A percentile compares a stretch with the other conserved stretches of the same genome.
phyloP scores from a whole-genome alignment of 352 stramenopile genomes.

The Thalassiosira livingstoniorum region DNA sequence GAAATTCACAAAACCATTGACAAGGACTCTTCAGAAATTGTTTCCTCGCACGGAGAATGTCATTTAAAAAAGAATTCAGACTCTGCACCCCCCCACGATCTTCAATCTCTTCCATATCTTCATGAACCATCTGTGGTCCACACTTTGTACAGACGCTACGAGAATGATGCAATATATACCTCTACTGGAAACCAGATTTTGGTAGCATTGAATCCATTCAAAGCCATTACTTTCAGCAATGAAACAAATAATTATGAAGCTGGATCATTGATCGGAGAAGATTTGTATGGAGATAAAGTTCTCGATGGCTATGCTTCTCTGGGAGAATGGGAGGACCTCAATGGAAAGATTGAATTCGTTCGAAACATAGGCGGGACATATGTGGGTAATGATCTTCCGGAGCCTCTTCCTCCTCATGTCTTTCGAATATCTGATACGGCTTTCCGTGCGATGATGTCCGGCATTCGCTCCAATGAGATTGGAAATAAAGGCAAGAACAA shows the following conservation, averaged over 20 bases:
- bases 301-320: background rate
- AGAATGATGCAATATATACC: constrained; percentile 86
- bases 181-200: constrained; percentile 85
- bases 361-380: background rate
- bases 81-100: constrained; percentile 68
- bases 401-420: constrained; percentile 77
- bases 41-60: no score
- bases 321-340: constrained; percentile 4
- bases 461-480: background rate
- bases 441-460: constrained; percentile 78
- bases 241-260: no score
- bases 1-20: background rate
- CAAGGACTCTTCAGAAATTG: background rate
- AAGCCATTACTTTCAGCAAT: no score
- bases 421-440: constrained; percentile 81
- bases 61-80: background rate
- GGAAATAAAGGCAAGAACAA: background rate
- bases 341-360: background rate
- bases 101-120: constrained; percentile 93
- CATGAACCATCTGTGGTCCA: constrained; percentile 95
- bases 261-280: no score
- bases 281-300: background rate
- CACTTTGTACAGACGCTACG: constrained; percentile 68
- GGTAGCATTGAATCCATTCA: constrained; percentile 86
- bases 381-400: background rate